Evolutionary conservation across 2,329 filamentous ascomycete genomes (phyloP).

Genomic region (Aspergillus sp.): DNA sequence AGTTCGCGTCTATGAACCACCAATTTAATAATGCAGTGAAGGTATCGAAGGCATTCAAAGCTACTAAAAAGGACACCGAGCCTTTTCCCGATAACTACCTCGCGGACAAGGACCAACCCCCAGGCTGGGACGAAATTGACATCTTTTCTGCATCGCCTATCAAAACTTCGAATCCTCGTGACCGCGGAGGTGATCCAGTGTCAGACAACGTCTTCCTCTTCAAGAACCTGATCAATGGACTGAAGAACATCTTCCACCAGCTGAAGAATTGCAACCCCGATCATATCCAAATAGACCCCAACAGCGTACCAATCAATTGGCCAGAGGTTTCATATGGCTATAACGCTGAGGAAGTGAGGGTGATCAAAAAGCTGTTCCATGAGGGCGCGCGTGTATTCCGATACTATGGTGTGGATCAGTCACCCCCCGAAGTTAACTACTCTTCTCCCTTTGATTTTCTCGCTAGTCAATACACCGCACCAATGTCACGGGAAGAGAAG

Average conservation of each 20-base stretch:
- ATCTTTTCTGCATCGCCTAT: constrained; percentile 96
- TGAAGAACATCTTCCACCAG: constrained; percentile 96
- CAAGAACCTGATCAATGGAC: constrained; percentile 88
- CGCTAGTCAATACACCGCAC: constrained; percentile 91
- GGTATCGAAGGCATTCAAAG: constrained; percentile 79
- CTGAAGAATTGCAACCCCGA: constrained; percentile 80
- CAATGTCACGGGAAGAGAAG: constrained; percentile 93
- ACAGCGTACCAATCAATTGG: constrained; percentile 84
- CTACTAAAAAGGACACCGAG: constrained; percentile 64
- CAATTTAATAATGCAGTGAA: constrained; percentile 95
- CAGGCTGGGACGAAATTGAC: constrained; percentile 97
- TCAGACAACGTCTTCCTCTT: constrained; percentile 97
- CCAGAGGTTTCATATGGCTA: constrained; percentile 94
- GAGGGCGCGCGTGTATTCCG: constrained; percentile 95
- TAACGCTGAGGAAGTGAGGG: constrained; percentile 91
- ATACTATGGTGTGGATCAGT: constrained; percentile 90
- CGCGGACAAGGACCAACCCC: constrained; percentile 71
- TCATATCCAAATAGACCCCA: constrained; percentile 64
- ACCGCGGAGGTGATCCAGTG: constrained; percentile 84
- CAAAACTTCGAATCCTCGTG: constrained; percentile 86
- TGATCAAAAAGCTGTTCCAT: constrained; percentile 94
- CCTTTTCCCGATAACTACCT: constrained; percentile 72
- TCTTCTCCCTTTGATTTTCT: constrained; percentile 85
- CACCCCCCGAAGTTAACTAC: constrained; percentile 65
- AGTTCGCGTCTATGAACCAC: constrained; percentile 96